Evolutionary conservation across 345 rosid species (phyloP), one percentile per base, ranked within the genome.

Genomic region (Physaria fendleri): DNA sequence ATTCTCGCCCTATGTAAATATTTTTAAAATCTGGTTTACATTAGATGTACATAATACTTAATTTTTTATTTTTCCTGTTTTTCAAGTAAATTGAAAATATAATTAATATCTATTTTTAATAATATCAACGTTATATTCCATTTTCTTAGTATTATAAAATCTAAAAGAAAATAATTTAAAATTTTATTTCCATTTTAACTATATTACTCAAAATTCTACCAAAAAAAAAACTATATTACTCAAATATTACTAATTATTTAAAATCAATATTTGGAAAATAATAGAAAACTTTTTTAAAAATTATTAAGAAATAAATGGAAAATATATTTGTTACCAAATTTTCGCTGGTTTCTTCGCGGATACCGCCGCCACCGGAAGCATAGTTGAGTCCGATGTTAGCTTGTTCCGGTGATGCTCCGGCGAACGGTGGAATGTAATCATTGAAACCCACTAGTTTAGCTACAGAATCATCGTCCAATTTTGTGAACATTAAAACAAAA

Each of bases 301-400:
- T n/a, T n/a, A n/a, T n/a, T n/a, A n/a, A n/a, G n/a, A n/a, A n/a
- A n/a, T n/a, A n/a, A n/a, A n/a, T n/a, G n/a, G n/a, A n/a, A n/a
- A n/a, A 7, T 59, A 22, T 22, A 22, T 24, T 22, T 29, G 5
- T 28, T 74, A 85, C 92, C 73, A 81, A 49, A 39, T 73, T 73
- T 20, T 27, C 49, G 40, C 85, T 79, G 35, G 74, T 71, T 11
- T 83, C 82, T 2, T 77, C 74, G 1, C 72, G 75, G 42, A 86
- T 83, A 46, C 95, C 90, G 0, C 82, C 77, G 5, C 69, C 81
- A 12, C 79, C 90, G 3, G 95, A 86, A 34, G 95, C 95, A 52
- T 79, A 86, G 61, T 86, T 83, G 15, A 86, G 64, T 16, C 94
- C 82, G 33, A 75, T 61, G 18, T 30, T 53, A 44, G 39, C 41